Evolutionary conservation across 768 basidiomycete species (phyloP), one percentile per base, ranked within the genome.

Genomic region (Boletus reticulatus): DNA sequence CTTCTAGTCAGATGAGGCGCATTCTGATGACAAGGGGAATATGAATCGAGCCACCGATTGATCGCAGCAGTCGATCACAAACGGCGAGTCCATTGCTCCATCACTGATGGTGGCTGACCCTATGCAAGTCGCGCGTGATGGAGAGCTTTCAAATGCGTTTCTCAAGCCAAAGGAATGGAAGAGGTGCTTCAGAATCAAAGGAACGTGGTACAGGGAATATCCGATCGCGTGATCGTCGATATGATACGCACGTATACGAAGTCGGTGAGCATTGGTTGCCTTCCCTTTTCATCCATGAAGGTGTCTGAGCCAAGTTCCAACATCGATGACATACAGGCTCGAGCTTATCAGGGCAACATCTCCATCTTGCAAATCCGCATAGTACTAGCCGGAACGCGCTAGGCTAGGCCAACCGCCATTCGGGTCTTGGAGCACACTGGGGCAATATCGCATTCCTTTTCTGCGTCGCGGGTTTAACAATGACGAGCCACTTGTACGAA

Each of bases 281-380:
- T 57, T 42, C n/a, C n/a, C n/a, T n/a, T n/a, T n/a, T n/a, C n/a
- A n/a, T 34, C 55, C 36, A 43, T 48, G 42, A 50, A 49, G 47
- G 56, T 44, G 55, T 48, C 46, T 24, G 11, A 38, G 17, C 41
- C 17, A 34, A 19, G 22, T 11, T 24, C 17, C 34, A 29, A n/a
- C 8, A 32, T 9, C 24, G 27, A 32, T 16, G 46, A 45, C 49
- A 3, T 22, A n/a, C 12, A 34, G 22, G 6, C 27, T 31, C 3
- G 34, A 38, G 3, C 20, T 31, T 24, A 56, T 45, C 43, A 12
- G 19, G 43, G 20, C 20, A 54, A 29, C 24, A 34, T 16, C 4
- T 1, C n/a, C n/a, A n/a, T n/a, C n/a, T n/a, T n/a, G n/a, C n/a
- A n/a, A 27, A 1, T 27, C 27, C 7, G 27, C 7, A 27, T 27